Percentiles rank a stretch among this genome's conserved stretches.
phyloP scores from a whole-genome alignment of 352 stramenopile genomes.

The Phytophthora rubi region DNA sequence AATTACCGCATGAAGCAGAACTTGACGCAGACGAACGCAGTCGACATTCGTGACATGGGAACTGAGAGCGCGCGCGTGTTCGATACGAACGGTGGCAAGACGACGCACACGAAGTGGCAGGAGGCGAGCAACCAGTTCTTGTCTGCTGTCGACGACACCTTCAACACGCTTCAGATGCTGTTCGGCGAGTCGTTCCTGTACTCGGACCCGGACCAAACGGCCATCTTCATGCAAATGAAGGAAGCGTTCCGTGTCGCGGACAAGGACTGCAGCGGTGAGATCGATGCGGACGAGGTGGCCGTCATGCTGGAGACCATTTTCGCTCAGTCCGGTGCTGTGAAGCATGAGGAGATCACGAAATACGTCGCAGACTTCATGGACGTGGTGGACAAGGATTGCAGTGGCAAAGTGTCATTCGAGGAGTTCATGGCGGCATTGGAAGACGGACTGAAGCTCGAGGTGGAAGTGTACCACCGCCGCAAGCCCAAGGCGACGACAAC shows the following conservation, averaged over 20 bases:
- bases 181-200: constrained; percentile 82
- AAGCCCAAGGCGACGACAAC: constrained; percentile 37
- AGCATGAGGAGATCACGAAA: constrained; percentile 69
- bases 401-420: constrained; percentile 80
- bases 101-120: constrained; percentile 59
- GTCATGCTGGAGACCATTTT: constrained; percentile 85
- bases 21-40: constrained; percentile 37
- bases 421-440: constrained; percentile 84
- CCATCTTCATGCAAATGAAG: constrained; percentile 90
- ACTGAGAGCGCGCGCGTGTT: constrained; percentile 24
- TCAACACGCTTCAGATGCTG: constrained; percentile 73
- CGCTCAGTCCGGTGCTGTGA: constrained; percentile 72
- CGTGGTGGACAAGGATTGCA: constrained; percentile 68
- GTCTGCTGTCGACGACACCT: constrained; percentile 63
- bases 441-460: constrained; percentile 77
- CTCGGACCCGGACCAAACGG: constrained; percentile 78
- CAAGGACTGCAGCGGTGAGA: constrained; percentile 83
- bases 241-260: constrained; percentile 82
- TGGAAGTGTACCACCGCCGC: constrained; percentile 67
- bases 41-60: constrained; percentile 60
- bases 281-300: constrained; percentile 78
- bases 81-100: constrained; percentile 34
- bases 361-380: constrained; percentile 83
- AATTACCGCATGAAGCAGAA: constrained; percentile 67
- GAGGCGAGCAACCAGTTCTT: constrained; percentile 58